Evolutionary conservation across 345 rosid genomes (phyloP).

Genomic region (Aquilaria yunnanensis): DNA sequence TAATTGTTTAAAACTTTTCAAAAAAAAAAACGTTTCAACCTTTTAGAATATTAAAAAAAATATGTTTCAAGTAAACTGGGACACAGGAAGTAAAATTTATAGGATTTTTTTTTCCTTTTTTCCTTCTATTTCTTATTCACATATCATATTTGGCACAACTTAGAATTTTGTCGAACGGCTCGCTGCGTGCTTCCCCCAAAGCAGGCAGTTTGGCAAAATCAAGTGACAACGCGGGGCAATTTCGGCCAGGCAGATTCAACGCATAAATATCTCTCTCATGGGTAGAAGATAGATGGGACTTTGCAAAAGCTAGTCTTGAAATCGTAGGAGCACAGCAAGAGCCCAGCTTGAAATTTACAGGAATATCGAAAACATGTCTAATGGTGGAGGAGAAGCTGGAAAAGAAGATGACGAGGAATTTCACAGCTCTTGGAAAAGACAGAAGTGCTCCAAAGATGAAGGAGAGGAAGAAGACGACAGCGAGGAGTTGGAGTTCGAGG

Average conservation of each 20-base stretch:
- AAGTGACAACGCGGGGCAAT: neutral
- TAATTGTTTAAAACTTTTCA: no score
- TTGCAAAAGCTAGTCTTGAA: neutral
- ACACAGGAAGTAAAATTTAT: no score
- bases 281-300: slow-evolving; percentile 7
- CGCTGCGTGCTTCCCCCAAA: no score
- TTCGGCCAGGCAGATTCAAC: neutral
- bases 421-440: slow-evolving; percentile 44
- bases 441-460: slow-evolving; percentile 27
- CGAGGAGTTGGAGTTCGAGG: slow-evolving; percentile 17
- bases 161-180: no score
- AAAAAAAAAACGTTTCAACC: no score
- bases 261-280: slow-evolving; percentile 21
- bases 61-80: no score
- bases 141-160: no score
- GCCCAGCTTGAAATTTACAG: neutral
- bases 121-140: no score
- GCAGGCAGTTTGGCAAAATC: slow-evolving; percentile 18
- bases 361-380: slow-evolving; percentile 14
- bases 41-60: no score
- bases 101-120: no score
- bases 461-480: slow-evolving; percentile 11
- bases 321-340: no score
- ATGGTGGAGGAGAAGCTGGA: slow-evolving; percentile 13
- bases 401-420: slow-evolving; percentile 13